Percentiles rank a stretch among this genome's conserved stretches.
Conservation (phyloP, 169 alveolate genomes). For the Eimeria sp. region DNA sequence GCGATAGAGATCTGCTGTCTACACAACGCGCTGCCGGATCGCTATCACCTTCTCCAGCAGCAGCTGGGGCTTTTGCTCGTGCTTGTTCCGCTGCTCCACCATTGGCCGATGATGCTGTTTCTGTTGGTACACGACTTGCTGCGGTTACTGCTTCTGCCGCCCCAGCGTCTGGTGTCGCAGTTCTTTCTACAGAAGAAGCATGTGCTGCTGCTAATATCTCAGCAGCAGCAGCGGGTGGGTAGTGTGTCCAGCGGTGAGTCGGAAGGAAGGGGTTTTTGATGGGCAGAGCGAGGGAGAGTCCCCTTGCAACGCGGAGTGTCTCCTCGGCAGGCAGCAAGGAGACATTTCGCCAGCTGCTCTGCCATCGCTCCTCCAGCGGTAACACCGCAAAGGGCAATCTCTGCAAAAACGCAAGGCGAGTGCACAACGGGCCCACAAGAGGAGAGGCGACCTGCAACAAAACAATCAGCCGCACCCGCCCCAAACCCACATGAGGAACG, state of each 20-base stretch:
- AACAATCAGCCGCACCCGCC: background rate
- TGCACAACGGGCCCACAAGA: background rate
- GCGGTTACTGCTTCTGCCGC: background rate
- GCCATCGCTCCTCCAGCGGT: slow-evolving; percentile 8
- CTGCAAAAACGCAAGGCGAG: background rate
- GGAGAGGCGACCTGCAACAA: background rate
- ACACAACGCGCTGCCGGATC: too few relatives aligned
- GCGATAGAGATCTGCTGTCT: background rate
- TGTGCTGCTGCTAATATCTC: background rate
- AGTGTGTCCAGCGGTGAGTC: background rate
- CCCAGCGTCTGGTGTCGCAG: background rate
- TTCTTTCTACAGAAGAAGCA: background rate
- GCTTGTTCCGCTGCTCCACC: background rate
- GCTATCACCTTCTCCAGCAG: background rate
- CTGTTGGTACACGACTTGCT: background rate
- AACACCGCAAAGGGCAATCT: background rate
- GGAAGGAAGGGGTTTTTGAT: background rate
- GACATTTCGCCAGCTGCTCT: background rate
- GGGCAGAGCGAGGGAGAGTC: background rate
- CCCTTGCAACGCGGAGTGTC: background rate
- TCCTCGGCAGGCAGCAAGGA: background rate
- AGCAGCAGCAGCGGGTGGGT: background rate
- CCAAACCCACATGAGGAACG: background rate
- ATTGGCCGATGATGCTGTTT: background rate
- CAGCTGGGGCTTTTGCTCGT: background rate